A percentile compares a stretch with the other conserved stretches of the same genome.
phyloP scores from a whole-genome alignment of 1,284 basidiomycete species.

The Ustilago tritici region DNA sequence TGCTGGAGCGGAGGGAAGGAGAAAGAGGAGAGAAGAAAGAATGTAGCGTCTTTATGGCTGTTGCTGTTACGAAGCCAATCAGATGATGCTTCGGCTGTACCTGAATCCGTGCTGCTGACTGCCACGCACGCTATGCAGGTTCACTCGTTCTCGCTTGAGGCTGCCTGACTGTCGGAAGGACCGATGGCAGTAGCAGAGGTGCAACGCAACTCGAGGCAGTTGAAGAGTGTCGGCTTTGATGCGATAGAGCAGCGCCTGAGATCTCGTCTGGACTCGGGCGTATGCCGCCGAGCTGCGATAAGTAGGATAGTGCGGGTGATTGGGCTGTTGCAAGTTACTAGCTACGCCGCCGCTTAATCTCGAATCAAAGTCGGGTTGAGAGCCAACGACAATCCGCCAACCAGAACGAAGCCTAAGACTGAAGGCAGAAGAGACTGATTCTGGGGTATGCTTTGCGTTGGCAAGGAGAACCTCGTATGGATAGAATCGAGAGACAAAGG shows the following conservation, averaged over 20 bases:
- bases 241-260: no score
- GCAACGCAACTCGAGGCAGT: no score
- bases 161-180: neutral
- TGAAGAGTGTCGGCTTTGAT: no score
- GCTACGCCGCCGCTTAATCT: neutral
- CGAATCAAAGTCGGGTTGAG: neutral
- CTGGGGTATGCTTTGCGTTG: slow-evolving; percentile 3
- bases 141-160: slow-evolving; percentile 1
- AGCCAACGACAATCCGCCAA: neutral
- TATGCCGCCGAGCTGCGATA: neutral
- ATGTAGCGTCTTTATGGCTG: neutral
- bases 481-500: neutral
- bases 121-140: slow-evolving; percentile 10
- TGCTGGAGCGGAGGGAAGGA: slow-evolving; percentile 1
- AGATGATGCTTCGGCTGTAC: neutral
- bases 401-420: neutral
- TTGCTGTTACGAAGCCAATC: neutral
- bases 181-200: neutral
- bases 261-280: no score
- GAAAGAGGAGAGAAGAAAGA: neutral
- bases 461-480: neutral
- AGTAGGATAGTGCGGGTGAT: neutral
- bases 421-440: neutral
- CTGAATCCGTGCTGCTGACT: neutral
- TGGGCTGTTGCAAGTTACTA: neutral